These are phyloP conservation scores for Blastocystis hominis DNA, from an alignment of 352 stramenopile genomes.

Conservation along the genomic window DNA sequence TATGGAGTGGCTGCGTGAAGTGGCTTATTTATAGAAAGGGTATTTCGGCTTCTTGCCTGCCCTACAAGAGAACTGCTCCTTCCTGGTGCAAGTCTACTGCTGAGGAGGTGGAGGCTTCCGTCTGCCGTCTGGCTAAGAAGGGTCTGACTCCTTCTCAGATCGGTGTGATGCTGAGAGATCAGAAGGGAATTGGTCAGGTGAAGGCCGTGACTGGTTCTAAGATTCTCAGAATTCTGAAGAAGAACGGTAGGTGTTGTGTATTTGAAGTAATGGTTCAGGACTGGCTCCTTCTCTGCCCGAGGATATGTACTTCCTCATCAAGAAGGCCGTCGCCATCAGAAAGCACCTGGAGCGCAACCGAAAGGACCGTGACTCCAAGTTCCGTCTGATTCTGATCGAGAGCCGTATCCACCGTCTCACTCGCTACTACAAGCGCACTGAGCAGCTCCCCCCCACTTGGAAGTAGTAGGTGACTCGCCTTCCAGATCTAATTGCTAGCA, in stretches of 20 bases:
- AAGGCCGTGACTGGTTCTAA: constrained; percentile 94
- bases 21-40: constrained; percentile 72
- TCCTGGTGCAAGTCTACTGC: constrained; percentile 93
- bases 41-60: constrained; percentile 93
- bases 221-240: constrained; percentile 98
- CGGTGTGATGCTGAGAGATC: constrained; percentile 98
- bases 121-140: constrained; percentile 99
- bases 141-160: constrained; percentile 93
- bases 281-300: constrained; percentile 92
- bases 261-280: background rate
- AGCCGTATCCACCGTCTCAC: constrained; percentile 90
- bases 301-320: constrained; percentile 99
- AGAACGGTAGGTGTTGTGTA: constrained; percentile 77
- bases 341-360: constrained; percentile 99
- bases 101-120: constrained; percentile 91
- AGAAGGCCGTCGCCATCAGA: constrained; percentile 97
- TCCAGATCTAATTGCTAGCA: background rate
- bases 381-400: constrained; percentile 99
- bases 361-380: constrained; percentile 99
- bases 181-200: constrained; percentile 94
- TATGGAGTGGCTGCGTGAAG: background rate
- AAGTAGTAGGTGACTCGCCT: constrained; percentile 80
- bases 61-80: constrained; percentile 95
- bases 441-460: constrained; percentile 96
- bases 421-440: constrained; percentile 96